Conservation (phyloP, 345 rosid genomes). For the Aethionema arabicum region DNA sequence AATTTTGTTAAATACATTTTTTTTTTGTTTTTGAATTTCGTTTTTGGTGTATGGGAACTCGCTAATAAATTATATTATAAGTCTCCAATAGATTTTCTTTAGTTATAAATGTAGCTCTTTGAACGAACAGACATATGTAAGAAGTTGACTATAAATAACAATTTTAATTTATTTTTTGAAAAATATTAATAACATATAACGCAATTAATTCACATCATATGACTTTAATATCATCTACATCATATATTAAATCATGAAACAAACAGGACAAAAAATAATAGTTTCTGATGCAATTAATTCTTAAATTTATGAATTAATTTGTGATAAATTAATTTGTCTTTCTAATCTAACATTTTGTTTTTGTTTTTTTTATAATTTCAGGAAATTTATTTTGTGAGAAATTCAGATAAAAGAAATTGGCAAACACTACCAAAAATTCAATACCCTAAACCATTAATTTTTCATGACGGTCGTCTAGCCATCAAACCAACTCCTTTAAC, state of each 20-base stretch:
- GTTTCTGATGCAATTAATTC: constrained; percentile 14
- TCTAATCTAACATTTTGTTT: constrained; percentile 30
- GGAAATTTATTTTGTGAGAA: constrained; percentile 56
- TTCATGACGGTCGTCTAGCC: constrained; percentile 81
- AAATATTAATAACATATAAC: too few relatives aligned
- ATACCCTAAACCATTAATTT: constrained; percentile 64
- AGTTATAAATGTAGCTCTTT: constrained; percentile 17
- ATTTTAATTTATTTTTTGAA: background rate
- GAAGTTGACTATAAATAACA: background rate
- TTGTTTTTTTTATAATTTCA: constrained; percentile 41
- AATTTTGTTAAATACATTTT: background rate
- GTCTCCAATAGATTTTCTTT: constrained; percentile 21
- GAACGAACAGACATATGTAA: constrained; percentile 16
- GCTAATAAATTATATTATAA: background rate
- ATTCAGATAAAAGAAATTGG: constrained; percentile 59
- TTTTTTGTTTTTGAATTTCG: too few relatives aligned
- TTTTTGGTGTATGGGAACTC: constrained; percentile 2
- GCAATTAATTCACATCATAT: constrained; percentile 5
- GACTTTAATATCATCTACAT: background rate
- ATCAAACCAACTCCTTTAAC: constrained; percentile 51
- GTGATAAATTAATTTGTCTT: constrained; percentile 19
- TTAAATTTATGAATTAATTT: constrained; percentile 18
- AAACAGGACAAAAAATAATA: background rate
- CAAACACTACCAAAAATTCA: constrained; percentile 43
- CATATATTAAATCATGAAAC: background rate